Evolutionary conservation across 495 filamentous ascomycete species (phyloP), one percentile per base, ranked within the genome.

Genomic region (Aspergillus mulundensis): DNA sequence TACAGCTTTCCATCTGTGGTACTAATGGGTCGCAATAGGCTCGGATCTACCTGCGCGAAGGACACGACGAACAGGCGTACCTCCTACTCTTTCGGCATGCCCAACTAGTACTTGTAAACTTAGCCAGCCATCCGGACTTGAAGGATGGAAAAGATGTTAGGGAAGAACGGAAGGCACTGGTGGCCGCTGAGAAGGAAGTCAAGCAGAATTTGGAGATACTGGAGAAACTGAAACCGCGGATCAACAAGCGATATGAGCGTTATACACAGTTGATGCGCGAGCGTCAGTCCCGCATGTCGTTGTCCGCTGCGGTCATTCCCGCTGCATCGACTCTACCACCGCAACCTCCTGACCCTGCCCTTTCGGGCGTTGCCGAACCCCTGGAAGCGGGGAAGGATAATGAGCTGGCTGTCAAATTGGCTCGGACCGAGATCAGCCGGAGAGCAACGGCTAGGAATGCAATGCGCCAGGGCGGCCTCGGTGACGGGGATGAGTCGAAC

Each of bases 1-100:
- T 42, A 4, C 1, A 16, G 40, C 14, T 3, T 39, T 15, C 20
- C 16, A 18, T 47, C 16, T 28, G 7, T 36, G 0, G 15, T 21
- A 15, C 34, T 25, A 41, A 54, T 44, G 18, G 18, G n/a, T 28
- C 7, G 14, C 5, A 12, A 30, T 43, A 91, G 85, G 87, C 88
- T 1, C 74, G 76, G 11, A 89, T 91, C 58, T 96, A 96, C 68
- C 81, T 92, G 63, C 81, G 76, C 18, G 95, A 98, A 73, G 85
- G 87, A 53, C 88, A 95, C 72, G 79, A 90, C 45, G 82, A 92
- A 55, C 88, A 93, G 65, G 86, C 93, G 1, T 98, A 94, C 71
- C 75, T 97, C 20, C 77, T 97, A 16, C 79, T 95, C 8, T 87
- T 91, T 58, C 84, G 94, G 66, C 90, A 92, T 70, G 86, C 88